These are phyloP conservation scores for Serendipita sp. DNA, from an alignment of 768 basidiomycete genomes.

Conservation along the genomic window DNA sequence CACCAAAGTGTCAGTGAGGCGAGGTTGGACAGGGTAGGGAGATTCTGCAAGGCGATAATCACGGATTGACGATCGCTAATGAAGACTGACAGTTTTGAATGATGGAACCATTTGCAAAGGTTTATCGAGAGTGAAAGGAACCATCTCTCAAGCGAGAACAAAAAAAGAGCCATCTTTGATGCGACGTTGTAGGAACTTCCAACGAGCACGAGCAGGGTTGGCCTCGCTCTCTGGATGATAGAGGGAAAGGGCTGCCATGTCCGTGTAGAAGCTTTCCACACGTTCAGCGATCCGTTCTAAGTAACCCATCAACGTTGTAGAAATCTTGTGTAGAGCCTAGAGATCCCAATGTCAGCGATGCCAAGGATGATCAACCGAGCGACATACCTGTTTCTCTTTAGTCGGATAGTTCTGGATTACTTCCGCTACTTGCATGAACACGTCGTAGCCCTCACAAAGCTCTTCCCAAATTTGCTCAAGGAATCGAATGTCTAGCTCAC, in stretches of 20 bases:
- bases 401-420: background rate
- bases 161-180: background rate
- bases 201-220: background rate
- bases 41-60: no score
- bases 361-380: no score
- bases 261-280: background rate
- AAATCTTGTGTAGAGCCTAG: background rate
- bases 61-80: background rate
- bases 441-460: background rate
- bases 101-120: background rate
- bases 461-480: background rate
- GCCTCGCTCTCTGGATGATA: background rate
- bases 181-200: background rate
- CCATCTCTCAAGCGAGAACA: background rate
- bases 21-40: no score
- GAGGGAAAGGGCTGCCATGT: background rate
- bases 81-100: background rate
- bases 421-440: background rate
- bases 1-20: no score
- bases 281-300: background rate
- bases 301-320: background rate
- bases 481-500: background rate
- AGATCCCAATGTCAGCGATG: no score
- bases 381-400: background rate
- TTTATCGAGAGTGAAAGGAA: background rate